Percentiles rank a stretch among this genome's conserved stretches.
Conservation (phyloP, 306 rosid species). For the Ziziphus jujuba region DNA sequence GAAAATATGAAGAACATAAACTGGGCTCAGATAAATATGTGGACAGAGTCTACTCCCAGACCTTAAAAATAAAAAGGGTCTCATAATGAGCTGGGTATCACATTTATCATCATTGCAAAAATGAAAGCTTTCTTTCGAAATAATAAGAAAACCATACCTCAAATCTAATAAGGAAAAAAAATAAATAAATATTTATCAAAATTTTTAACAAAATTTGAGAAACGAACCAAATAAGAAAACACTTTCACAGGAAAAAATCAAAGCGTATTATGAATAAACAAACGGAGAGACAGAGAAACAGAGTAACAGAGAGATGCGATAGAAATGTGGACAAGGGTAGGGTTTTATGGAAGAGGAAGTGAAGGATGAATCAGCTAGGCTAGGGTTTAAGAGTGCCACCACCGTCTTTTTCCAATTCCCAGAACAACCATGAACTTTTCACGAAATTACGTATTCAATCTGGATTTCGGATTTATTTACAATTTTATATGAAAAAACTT, state of each 20-base stretch:
- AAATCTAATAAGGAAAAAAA: neutral
- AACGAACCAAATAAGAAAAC: too few relatives aligned
- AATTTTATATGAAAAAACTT: too few relatives aligned
- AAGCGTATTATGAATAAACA: neutral
- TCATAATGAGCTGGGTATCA: constrained; percentile 44
- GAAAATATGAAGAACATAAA: neutral
- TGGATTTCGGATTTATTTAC: too few relatives aligned
- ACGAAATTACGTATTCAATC: neutral
- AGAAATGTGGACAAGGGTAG: neutral
- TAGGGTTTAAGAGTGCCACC: neutral
- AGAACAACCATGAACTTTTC: neutral
- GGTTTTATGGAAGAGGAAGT: neutral
- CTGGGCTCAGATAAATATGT: constrained; percentile 37
- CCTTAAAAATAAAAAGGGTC: constrained; percentile 38
- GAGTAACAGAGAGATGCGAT: neutral
- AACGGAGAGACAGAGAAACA: neutral
- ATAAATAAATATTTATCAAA: too few relatives aligned
- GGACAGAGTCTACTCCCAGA: constrained; percentile 32
- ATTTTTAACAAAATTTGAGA: too few relatives aligned
- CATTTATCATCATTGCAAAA: constrained; percentile 34
- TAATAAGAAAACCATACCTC: neutral
- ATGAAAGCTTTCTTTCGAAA: neutral
- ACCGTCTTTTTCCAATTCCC: neutral
- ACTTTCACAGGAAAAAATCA: too few relatives aligned
- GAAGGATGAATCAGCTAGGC: neutral